Base-by-base conservation (phyloP, 2,329 filamentous ascomycete species). In the Cladobotryum protrusum region DNA sequence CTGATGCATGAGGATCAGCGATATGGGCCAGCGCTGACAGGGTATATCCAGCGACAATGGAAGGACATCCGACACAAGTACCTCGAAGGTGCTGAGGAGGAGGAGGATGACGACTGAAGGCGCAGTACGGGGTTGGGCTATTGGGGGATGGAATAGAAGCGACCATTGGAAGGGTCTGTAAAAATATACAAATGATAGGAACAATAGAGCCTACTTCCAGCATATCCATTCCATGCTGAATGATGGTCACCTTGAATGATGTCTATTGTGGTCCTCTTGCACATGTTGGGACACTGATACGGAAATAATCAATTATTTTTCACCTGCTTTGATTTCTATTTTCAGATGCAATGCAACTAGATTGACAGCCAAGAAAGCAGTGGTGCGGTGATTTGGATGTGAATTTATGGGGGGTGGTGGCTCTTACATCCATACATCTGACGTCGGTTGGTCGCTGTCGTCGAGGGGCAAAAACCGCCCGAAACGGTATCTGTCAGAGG, bases 1-100 rank as follows among this genome's bases (percentile, higher is more conserved):
- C 13, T 32, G 43, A 7, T 5, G 13, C 15, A 36, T 15, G 17
- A 17, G 14, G 40, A 39, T 9, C 9, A 29, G 7, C 9, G 14
- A 37, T n/a, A 37, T 41, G 37, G 44, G 43, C 29, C 36, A 45
- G 45, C 58, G 56, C 66, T 69, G 60, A 68, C 56, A 9, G 24
- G 39, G 29, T n/a, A 18, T 37, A 47, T 45, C 29, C 57, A 97
- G 92, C 89, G 92, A 66, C 92, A 96, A 95, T 97, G 93, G 93
- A 96, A 96, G 82, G 93, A 99, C 71, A 96, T 99, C 77, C 92
- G 95, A 76, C 76, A 85, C 71, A 85, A 81, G 73, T 99, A 96
- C 72, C 71, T 95, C 64, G 74, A 87, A 73, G 77, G 78, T 53
- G 81, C 76, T 50, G 84, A 87, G 57, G 83, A 83, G 58, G 81